Conservation (phyloP, 352 stramenopile genomes). For the Pythium vanterpoolii region DNA sequence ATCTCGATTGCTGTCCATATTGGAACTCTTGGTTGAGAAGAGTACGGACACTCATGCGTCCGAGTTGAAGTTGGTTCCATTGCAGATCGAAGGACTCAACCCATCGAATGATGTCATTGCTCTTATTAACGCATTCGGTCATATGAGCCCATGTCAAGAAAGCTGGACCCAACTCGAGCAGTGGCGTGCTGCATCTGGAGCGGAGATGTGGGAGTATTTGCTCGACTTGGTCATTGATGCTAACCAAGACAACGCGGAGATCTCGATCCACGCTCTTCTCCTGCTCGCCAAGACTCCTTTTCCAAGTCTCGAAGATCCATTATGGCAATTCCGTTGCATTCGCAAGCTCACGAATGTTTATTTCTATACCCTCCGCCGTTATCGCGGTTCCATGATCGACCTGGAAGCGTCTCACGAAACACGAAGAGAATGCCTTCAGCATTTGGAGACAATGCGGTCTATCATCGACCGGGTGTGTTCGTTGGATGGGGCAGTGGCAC, state of each 20-base stretch:
- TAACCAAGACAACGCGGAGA: neutral
- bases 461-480: slow-evolving; percentile 48
- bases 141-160: slow-evolving; percentile 30
- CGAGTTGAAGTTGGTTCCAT: slow-evolving; percentile 5
- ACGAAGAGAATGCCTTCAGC: slow-evolving; percentile 8
- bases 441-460: slow-evolving; percentile 43
- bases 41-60: neutral
- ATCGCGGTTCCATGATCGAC: slow-evolving; percentile 39
- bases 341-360: slow-evolving; percentile 53
- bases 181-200: slow-evolving; percentile 47
- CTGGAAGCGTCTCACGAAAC: slow-evolving; percentile 6
- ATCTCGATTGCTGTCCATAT: slow-evolving; percentile 9
- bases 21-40: slow-evolving; percentile 3
- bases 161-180: slow-evolving; percentile 36
- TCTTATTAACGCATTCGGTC: slow-evolving; percentile 32
- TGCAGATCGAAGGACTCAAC: slow-evolving; percentile 3
- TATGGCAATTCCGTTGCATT: slow-evolving; percentile 73
- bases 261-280: slow-evolving; percentile 31
- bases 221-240: slow-evolving; percentile 43
- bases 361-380: slow-evolving; percentile 53
- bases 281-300: slow-evolving; percentile 57
- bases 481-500: slow-evolving; percentile 55
- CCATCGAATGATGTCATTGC: slow-evolving; percentile 3
- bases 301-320: slow-evolving; percentile 60
- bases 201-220: slow-evolving; percentile 61